These are phyloP conservation scores for Heliosperma pusillum DNA, from an alignment of 148 eudicot species.

Conservation along the genomic window DNA sequence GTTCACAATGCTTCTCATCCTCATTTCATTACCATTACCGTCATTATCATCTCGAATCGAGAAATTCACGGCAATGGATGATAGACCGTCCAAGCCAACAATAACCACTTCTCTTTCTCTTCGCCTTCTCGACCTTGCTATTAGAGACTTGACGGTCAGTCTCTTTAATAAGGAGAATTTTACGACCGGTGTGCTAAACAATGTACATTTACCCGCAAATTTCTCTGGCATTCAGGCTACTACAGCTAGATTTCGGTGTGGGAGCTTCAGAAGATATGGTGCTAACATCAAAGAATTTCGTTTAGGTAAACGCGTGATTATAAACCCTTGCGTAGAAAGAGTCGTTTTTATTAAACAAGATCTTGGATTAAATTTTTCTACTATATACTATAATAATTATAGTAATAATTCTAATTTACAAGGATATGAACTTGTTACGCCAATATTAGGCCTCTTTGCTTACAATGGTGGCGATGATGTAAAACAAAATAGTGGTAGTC, in stretches of 20 bases:
- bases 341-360: slow-evolving; percentile 55
- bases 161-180: slow-evolving; percentile 30
- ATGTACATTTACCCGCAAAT: slow-evolving; percentile 52
- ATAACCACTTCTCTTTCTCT: slow-evolving; percentile 44
- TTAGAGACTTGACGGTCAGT: slow-evolving; percentile 67
- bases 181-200: slow-evolving; percentile 52
- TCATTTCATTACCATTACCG: slow-evolving; percentile 27
- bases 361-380: slow-evolving; percentile 58
- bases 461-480: slow-evolving; percentile 57
- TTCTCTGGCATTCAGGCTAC: slow-evolving; percentile 58
- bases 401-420: slow-evolving; percentile 42
- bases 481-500: slow-evolving; percentile 19
- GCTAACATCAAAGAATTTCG: slow-evolving; percentile 58
- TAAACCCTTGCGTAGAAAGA: slow-evolving; percentile 73
- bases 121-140: slow-evolving; percentile 63
- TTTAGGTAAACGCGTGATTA: slow-evolving; percentile 35
- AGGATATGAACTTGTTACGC: slow-evolving; percentile 69
- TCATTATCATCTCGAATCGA: slow-evolving; percentile 23
- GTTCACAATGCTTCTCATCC: slow-evolving; percentile 29
- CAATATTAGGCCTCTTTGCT: slow-evolving; percentile 72
- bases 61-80: slow-evolving; percentile 17
- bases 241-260: slow-evolving; percentile 60
- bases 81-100: slow-evolving; percentile 21
- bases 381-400: slow-evolving; percentile 46
- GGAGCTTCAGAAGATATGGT: slow-evolving; percentile 76